A percentile compares a stretch with the other conserved stretches of the same genome.
phyloP scores from a whole-genome alignment of 2,329 filamentous ascomycete species.

The Madurella fahalii region DNA sequence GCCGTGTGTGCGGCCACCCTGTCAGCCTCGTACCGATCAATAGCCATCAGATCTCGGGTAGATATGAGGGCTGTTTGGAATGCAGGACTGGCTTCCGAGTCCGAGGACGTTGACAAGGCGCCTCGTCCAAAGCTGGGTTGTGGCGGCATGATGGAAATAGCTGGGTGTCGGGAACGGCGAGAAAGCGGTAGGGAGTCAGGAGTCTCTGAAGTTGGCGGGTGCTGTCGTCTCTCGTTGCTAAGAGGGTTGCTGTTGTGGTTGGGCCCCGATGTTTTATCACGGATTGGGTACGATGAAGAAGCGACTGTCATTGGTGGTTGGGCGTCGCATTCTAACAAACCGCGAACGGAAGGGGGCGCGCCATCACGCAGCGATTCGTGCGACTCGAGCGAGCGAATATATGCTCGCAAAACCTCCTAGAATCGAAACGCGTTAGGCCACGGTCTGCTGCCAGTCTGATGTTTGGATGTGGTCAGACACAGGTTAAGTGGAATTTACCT shows the following conservation, averaged over 20 bases:
- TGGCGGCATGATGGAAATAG: constrained; percentile 11
- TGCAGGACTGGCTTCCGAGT: constrained; percentile 35
- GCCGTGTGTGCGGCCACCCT: constrained; percentile 39
- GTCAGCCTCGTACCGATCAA: constrained; percentile 40
- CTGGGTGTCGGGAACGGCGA: constrained; percentile 12
- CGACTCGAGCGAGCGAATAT: constrained; percentile 57
- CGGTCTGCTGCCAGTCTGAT: too few species aligned
- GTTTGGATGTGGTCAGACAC: too few species aligned
- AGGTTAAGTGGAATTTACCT: constrained; percentile 40
- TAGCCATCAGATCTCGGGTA: constrained; percentile 49
- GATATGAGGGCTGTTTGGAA: constrained; percentile 48
- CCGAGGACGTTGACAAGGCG: constrained; percentile 33
- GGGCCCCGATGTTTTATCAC: constrained; percentile 8
- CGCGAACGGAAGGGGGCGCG: constrained; percentile 47
- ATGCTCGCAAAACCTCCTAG: constrained; percentile 56
- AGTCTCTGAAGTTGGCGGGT: constrained; percentile 5
- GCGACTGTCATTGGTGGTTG: constrained; percentile 23
- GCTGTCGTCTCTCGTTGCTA: constrained; percentile 11
- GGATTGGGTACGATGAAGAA: constrained; percentile 21
- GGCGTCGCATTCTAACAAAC: constrained; percentile 46
- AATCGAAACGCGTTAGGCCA: constrained; percentile 17
- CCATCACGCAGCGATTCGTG: constrained; percentile 41
- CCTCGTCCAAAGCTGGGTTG: constrained; percentile 28
- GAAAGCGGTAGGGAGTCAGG: constrained; percentile 20
- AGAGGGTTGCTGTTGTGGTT: constrained; percentile 10